Percentiles rank a stretch among this genome's conserved stretches.
Evolutionary conservation across 306 rosid species (phyloP).

Genomic region (Glycine soja): DNA sequence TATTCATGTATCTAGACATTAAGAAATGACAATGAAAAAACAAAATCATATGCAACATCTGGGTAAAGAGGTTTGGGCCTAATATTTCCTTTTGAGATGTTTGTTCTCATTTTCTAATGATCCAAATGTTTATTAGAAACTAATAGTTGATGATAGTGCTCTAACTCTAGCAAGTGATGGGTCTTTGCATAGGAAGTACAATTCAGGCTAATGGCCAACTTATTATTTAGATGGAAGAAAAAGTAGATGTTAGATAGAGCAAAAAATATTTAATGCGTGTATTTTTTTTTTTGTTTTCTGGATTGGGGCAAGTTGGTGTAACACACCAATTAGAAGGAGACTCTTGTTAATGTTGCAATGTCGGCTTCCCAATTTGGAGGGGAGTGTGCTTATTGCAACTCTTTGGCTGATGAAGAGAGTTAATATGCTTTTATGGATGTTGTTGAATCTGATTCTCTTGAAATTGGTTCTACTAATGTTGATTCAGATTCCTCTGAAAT

Average conservation of each 20-base stretch:
- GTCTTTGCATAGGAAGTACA: conserved; percentile 10
- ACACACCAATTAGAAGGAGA: conserved; percentile 63
- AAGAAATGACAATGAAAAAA: conserved; percentile 51
- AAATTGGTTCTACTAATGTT: conserved; percentile 59
- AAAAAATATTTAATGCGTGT: conserved; percentile 47
- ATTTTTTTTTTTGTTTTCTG: conserved; percentile 59
- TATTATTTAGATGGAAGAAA: conserved; percentile 48
- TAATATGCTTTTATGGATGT: conserved; percentile 76
- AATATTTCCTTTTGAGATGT: conserved; percentile 53
- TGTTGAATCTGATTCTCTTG: conserved; percentile 70
- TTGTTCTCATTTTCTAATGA: conserved; percentile 53
- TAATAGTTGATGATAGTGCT: conserved; percentile 50
- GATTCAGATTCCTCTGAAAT: conserved; percentile 86
- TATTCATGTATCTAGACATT: conserved; percentile 51
- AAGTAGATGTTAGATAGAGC: conserved; percentile 45
- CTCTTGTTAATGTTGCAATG: conserved; percentile 59
- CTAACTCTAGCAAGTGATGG: neutral
- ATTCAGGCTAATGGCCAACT: conserved; percentile 49
- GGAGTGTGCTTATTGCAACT: conserved; percentile 54
- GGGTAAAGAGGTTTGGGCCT: conserved; percentile 67
- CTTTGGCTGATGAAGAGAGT: conserved; percentile 70
- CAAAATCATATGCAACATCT: conserved; percentile 43
- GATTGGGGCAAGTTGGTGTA: conserved; percentile 60
- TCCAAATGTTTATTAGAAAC: conserved; percentile 58
- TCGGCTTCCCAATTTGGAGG: conserved; percentile 61